Percentiles rank a stretch among this genome's conserved stretches.
Conservation (phyloP, 2,329 filamentous ascomycete species). For the Penicillium sp. region DNA sequence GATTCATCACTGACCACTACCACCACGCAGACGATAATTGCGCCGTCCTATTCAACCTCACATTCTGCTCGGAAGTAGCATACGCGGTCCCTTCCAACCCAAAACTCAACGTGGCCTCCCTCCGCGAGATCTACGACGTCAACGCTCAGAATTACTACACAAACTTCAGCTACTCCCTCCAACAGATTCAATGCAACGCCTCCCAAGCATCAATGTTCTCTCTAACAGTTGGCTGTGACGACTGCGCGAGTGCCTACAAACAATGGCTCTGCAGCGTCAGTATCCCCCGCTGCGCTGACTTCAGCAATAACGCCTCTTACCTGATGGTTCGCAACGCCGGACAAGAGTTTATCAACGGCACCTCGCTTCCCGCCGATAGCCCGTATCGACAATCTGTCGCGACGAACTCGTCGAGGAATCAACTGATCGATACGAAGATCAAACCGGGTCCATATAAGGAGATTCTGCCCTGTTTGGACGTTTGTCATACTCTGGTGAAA, state of each 20-base stretch:
- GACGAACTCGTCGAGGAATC: slow-evolving; percentile 63
- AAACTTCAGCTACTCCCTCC: slow-evolving; percentile 77
- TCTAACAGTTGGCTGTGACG: slow-evolving; percentile 69
- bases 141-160: slow-evolving; percentile 67
- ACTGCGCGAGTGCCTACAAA: slow-evolving; percentile 82
- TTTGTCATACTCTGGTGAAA: slow-evolving; percentile 83
- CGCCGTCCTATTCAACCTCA: slow-evolving; percentile 78
- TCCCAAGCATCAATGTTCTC: slow-evolving; percentile 73
- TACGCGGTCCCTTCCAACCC: slow-evolving; percentile 87
- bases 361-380: slow-evolving; percentile 45
- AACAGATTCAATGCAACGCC: slow-evolving; percentile 82
- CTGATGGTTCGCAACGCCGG: slow-evolving; percentile 70
- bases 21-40: slow-evolving; percentile 68
- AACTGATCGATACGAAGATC: slow-evolving; percentile 68
- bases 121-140: slow-evolving; percentile 74
- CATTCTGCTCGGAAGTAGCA: slow-evolving; percentile 82
- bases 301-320: slow-evolving; percentile 55
- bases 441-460: slow-evolving; percentile 90
- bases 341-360: slow-evolving; percentile 69
- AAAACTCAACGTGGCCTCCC: slow-evolving; percentile 57
- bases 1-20: slow-evolving; percentile 20
- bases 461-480: slow-evolving; percentile 78
- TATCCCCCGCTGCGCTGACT: slow-evolving; percentile 90
- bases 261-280: slow-evolving; percentile 91
- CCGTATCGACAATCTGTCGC: slow-evolving; percentile 37